Conservation (phyloP, 2,329 filamentous ascomycete species). For the Pseudogymnoascus destructans region DNA sequence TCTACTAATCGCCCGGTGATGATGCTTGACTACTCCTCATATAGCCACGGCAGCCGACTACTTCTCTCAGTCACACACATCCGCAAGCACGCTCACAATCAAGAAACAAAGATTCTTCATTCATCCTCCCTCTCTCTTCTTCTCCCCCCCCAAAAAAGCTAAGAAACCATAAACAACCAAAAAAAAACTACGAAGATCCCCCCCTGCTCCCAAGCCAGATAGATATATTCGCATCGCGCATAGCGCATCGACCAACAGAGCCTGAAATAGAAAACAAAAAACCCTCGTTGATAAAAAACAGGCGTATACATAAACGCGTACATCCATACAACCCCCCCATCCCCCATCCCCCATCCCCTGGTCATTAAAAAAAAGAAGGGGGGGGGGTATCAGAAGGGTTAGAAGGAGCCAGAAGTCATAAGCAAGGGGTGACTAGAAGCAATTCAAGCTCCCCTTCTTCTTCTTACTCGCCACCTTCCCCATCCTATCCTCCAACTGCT, state of each 20-base stretch:
- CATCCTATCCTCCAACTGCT: conserved; percentile 89
- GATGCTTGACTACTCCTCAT: no score
- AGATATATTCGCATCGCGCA: conserved; percentile 9
- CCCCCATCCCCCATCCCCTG: not conserved
- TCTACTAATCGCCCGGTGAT: no score
- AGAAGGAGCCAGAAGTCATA: not conserved
- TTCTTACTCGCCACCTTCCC: conserved; percentile 77
- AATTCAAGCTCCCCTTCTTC: conserved; percentile 92
- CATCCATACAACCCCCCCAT: conserved; percentile 1
- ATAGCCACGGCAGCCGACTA: not conserved
- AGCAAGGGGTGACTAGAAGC: no score
- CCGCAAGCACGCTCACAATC: not conserved
- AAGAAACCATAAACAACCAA: not conserved
- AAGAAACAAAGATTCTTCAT: conserved; percentile 2
- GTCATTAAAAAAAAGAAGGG: conserved; percentile 44
- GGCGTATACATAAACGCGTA: conserved; percentile 6
- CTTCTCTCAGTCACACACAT: not conserved
- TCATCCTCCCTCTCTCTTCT: not conserved
- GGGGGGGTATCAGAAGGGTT: not conserved
- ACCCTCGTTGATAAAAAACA: no score
- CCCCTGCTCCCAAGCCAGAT: conserved; percentile 6
- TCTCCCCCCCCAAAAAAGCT: not conserved
- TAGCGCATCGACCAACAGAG: conserved; percentile 12
- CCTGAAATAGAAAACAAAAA: not conserved
- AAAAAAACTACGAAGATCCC: not conserved